Conservation (phyloP, 257 asterid genomes). For the Solanum chiquidenum region DNA sequence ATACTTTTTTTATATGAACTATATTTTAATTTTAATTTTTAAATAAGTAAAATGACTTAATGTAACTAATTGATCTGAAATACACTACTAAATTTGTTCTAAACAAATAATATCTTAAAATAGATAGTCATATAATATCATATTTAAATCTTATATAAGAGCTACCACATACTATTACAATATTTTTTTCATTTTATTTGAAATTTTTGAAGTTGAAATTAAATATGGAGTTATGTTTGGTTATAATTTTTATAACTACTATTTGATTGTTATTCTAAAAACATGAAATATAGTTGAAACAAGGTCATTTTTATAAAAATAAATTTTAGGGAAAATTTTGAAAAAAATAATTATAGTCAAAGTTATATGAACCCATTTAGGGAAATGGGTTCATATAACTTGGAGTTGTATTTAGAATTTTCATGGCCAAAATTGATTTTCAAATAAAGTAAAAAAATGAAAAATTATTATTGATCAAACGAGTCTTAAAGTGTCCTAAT, state of each 20-base stretch:
- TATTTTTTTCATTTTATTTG: background rate
- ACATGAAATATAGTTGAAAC: too few species aligned
- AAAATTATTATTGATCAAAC: background rate
- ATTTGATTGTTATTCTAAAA: background rate
- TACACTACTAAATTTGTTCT: too few species aligned
- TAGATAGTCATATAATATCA: background rate
- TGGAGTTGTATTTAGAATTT: background rate
- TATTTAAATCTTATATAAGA: background rate
- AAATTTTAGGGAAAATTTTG: background rate
- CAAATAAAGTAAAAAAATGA: too few species aligned
- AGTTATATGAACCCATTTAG: too few species aligned
- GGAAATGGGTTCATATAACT: background rate
- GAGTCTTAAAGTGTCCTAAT: background rate
- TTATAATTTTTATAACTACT: too few species aligned
- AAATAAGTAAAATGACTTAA: background rate
- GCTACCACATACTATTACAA: background rate
- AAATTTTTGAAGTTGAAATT: too few species aligned
- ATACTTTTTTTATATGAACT: too few species aligned
- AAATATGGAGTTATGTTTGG: background rate
- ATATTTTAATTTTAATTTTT: too few species aligned
- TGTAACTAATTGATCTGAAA: background rate
- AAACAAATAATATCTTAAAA: too few species aligned
- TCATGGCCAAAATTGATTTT: background rate
- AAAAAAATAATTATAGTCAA: too few species aligned
- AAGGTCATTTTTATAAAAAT: too few species aligned